These are phyloP conservation scores for Fusarium circinatum DNA, from an alignment of 2,329 filamentous ascomycete genomes.

Conservation along the genomic window DNA sequence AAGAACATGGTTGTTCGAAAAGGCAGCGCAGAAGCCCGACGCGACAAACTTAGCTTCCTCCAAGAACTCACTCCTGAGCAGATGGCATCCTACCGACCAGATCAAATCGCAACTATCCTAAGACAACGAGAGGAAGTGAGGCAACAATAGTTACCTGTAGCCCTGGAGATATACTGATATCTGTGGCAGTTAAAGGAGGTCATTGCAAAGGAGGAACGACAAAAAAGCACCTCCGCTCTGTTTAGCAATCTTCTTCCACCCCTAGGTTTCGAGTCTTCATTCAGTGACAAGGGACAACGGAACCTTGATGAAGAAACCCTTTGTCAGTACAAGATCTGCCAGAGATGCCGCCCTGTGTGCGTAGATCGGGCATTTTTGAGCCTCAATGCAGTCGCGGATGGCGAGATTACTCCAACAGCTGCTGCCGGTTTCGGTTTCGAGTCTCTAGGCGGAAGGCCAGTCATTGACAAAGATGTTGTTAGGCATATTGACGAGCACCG, in stretches of 20 bases:
- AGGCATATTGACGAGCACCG: conserved; percentile 54
- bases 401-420: conserved; percentile 60
- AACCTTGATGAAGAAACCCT: conserved; percentile 51
- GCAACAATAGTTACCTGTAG: no score
- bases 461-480: conserved; percentile 53
- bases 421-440: conserved; percentile 65
- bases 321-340: conserved; percentile 63
- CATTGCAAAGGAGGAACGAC: conserved; percentile 45
- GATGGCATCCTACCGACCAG: conserved; percentile 56
- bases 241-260: conserved; percentile 28
- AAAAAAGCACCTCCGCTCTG: conserved; percentile 38
- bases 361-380: conserved; percentile 60
- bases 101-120: conserved; percentile 60
- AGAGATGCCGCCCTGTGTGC: conserved; percentile 57
- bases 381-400: conserved; percentile 60
- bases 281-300: conserved; percentile 50
- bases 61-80: conserved; percentile 56
- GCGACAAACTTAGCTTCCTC: conserved; percentile 57
- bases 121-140: conserved; percentile 61
- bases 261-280: conserved; percentile 22
- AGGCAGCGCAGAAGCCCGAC: conserved; percentile 54
- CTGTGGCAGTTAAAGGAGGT: conserved; percentile 34
- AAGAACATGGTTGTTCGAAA: conserved; percentile 50
- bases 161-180: neutral
- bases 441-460: conserved; percentile 54